phyloP scores from a whole-genome alignment of 495 filamentous ascomycete genomes.

The Hypomontagnella submonticulosa region DNA sequence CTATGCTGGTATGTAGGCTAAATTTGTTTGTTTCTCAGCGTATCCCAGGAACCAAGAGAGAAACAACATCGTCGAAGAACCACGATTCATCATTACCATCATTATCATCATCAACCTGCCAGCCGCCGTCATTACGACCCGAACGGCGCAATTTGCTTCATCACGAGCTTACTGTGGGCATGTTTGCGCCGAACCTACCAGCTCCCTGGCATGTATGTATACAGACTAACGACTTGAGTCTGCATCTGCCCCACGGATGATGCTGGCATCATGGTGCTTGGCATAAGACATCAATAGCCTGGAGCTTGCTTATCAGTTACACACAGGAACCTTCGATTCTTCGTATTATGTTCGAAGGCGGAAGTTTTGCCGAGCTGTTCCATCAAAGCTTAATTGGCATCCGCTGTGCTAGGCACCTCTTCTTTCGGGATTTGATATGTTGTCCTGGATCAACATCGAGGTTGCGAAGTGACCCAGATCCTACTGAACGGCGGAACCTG shows the following conservation, averaged over 20 bases:
- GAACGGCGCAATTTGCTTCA: constrained; percentile 12
- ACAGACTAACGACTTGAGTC: constrained; percentile 31
- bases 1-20: neutral
- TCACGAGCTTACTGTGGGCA: constrained; percentile 45
- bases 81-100: constrained; percentile 2
- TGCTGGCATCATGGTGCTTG: constrained; percentile 35
- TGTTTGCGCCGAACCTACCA: constrained; percentile 40
- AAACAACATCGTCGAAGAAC: constrained; percentile 20
- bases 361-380: constrained; percentile 24
- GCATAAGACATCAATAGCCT: constrained; percentile 33
- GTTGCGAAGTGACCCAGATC: constrained; percentile 13
- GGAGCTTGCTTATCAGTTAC: constrained; percentile 39
- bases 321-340: constrained; percentile 26
- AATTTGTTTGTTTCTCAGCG: constrained; percentile 28
- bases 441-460: constrained; percentile 16
- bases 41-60: constrained; percentile 5
- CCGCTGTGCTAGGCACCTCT: constrained; percentile 7
- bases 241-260: constrained; percentile 43
- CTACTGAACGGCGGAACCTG: neutral
- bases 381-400: constrained; percentile 3
- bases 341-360: constrained; percentile 9
- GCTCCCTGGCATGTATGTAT: constrained; percentile 39
- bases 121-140: constrained; percentile 10
- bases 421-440: constrained; percentile 11
- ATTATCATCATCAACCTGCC: constrained; percentile 17